Conservation (phyloP, 2,329 filamentous ascomycete genomes). For the Daldinia sp. region DNA sequence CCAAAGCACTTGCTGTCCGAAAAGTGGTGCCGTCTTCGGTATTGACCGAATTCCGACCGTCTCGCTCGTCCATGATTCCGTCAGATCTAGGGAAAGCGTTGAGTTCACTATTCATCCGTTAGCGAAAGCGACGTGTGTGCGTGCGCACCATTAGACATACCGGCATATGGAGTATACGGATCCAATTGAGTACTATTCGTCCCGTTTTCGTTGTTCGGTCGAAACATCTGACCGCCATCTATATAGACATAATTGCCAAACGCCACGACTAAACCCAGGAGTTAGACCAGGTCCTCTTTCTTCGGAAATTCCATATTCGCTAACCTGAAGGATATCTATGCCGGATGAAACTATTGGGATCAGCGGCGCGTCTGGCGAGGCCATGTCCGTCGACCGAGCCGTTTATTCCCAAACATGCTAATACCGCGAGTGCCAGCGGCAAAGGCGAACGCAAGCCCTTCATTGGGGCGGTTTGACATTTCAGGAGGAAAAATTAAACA, state of each 20-base stretch:
- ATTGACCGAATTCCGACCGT: constrained; percentile 45
- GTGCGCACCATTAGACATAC: constrained; percentile 24
- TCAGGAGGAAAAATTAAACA: constrained; percentile 39
- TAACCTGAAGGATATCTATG: constrained; percentile 37
- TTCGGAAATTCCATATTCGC: neutral
- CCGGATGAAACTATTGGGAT: constrained; percentile 39
- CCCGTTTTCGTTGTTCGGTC: constrained; percentile 39
- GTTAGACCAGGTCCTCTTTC: constrained; percentile 12
- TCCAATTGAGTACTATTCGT: constrained; percentile 29
- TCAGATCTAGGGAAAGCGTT: constrained; percentile 48
- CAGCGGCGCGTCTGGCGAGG: constrained; percentile 34
- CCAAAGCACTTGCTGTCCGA: constrained; percentile 48
- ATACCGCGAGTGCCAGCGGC: constrained; percentile 42
- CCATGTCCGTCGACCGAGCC: constrained; percentile 29
- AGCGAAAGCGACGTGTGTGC: constrained; percentile 1
- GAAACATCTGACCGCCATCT: constrained; percentile 49
- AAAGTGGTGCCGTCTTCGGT: constrained; percentile 43
- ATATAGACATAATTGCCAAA: constrained; percentile 51
- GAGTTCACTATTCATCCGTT: constrained; percentile 42
- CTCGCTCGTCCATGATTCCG: constrained; percentile 48
- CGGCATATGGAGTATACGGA: constrained; percentile 36
- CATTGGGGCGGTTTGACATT: constrained; percentile 41
- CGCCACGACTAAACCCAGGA: constrained; percentile 39
- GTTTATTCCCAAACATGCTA: constrained; percentile 37
- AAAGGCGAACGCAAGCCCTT: constrained; percentile 42